Evolutionary conservation across 1,284 basidiomycete species (phyloP), one percentile per base, ranked within the genome.

Genomic region (Sparassis latifolia): DNA sequence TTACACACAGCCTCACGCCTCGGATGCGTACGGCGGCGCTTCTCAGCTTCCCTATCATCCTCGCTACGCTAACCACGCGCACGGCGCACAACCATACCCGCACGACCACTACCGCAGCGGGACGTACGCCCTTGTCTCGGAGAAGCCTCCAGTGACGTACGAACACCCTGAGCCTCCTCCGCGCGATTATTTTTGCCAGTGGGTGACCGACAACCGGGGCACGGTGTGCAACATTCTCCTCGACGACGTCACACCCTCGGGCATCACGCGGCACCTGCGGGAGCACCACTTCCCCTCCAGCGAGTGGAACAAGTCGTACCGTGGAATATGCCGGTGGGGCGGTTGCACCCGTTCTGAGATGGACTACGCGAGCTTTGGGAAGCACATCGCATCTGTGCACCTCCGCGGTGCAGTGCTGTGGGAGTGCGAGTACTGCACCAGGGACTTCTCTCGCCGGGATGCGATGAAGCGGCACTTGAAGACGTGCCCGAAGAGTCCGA

Each of bases 341-440:
- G 10, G 12, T 27, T 40, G 29, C 4, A 12, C 35, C 7, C 35
- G 7, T 6, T 32, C 32, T 3, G 4, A 6, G 31, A 30, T 48
- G 6, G 47, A 48, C 27, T 2, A 35, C 31, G 30, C 4, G 5
- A 43, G 47, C 47, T 43, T 35, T 27, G 47, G 30, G 9, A 42
- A 48, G 41, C 47, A 48, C 33, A 33, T 48, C 40, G 47, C 47
- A 6, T 42, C 47, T 2, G 47, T 48, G 32, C 47, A 48, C 41
- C 31, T 48, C 47, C 7, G 41, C 40, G 33, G 28, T 6, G 41
- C 5, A 2, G 38, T 43, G 47, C 7, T 37, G 35, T 37, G 35
- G 7, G 35, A 37, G 35, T 12, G 35, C 35, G 35, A 6, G 6
- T 37, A 7, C 12, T 7, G 7, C 7, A 6, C 7, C 1, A 12